phyloP scores from a whole-genome alignment of 176 grass and related monocot species.

The Echinochloa phyllopogon region DNA sequence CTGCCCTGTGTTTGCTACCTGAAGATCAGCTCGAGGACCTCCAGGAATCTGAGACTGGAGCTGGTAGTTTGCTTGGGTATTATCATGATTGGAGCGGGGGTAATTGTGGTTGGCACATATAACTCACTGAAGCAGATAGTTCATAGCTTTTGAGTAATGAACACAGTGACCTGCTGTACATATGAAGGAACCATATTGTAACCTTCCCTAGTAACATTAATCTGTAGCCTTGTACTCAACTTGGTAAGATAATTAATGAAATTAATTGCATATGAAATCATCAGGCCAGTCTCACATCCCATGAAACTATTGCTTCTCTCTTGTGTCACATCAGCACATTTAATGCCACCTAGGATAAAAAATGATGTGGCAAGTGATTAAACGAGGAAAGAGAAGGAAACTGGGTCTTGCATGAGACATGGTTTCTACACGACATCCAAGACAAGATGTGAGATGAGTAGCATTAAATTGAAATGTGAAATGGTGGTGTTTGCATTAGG shows the following conservation, averaged over 20 bases:
- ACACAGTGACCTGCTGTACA: constrained; percentile 33
- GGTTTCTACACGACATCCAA: too few species aligned
- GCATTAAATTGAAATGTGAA: too few species aligned
- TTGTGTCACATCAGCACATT: too few species aligned
- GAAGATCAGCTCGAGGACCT: constrained; percentile 65
- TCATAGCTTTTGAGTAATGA: constrained; percentile 61
- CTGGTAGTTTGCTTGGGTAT: constrained; percentile 55
- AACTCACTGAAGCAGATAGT: constrained; percentile 71
- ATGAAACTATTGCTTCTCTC: too few species aligned
- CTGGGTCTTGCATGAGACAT: too few species aligned
- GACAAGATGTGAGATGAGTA: too few species aligned
- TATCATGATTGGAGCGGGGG: constrained; percentile 46
- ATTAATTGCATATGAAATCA: neutral
- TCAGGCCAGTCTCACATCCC: too few species aligned
- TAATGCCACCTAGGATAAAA: too few species aligned
- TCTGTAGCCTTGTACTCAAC: neutral
- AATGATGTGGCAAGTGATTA: too few species aligned
- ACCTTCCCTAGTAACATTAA: neutral
- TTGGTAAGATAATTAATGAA: neutral
- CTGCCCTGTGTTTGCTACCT: constrained; percentile 79
- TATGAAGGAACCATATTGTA: neutral
- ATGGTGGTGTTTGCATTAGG: too few species aligned
- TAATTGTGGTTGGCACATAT: constrained; percentile 71
- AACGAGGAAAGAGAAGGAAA: too few species aligned
- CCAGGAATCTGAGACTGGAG: constrained; percentile 56